These are phyloP conservation scores for Neurospora sp. DNA, from an alignment of 495 filamentous ascomycete genomes.

Conservation along the genomic window DNA sequence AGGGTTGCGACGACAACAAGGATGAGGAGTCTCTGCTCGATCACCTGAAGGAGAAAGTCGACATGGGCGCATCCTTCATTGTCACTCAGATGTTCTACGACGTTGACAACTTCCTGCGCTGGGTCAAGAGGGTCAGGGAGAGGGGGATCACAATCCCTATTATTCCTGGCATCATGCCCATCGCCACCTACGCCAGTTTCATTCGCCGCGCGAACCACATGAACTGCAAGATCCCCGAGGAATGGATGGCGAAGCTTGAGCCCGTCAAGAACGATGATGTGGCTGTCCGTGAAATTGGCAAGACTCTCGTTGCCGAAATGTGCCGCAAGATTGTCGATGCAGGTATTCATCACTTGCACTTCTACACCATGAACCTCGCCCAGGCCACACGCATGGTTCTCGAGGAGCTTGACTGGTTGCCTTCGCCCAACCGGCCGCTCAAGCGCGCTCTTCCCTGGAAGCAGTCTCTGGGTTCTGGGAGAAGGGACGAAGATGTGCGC, in stretches of 20 bases:
- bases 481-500: conserved; percentile 88
- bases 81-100: conserved; percentile 99
- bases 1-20: conserved; percentile 87
- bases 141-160: conserved; percentile 84
- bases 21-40: conserved; percentile 78
- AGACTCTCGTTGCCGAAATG: conserved; percentile 82
- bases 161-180: conserved; percentile 98
- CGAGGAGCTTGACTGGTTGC: conserved; percentile 73
- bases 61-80: conserved; percentile 86
- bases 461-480: conserved; percentile 78
- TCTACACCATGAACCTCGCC: conserved; percentile 99
- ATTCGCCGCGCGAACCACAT: conserved; percentile 83
- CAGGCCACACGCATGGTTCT: conserved; percentile 90
- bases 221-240: conserved; percentile 66
- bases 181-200: conserved; percentile 89
- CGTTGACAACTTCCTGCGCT: conserved; percentile 82
- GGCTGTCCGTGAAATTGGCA: conserved; percentile 82
- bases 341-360: conserved; percentile 85
- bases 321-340: conserved; percentile 71
- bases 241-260: conserved; percentile 74
- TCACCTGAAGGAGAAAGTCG: conserved; percentile 95
- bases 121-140: conserved; percentile 76
- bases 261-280: conserved; percentile 95
- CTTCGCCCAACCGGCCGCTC: conserved; percentile 61
- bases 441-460: conserved; percentile 90